Evolutionary conservation across 495 filamentous ascomycete species (phyloP).

Genomic region (Penicillium dipodomyicola): DNA sequence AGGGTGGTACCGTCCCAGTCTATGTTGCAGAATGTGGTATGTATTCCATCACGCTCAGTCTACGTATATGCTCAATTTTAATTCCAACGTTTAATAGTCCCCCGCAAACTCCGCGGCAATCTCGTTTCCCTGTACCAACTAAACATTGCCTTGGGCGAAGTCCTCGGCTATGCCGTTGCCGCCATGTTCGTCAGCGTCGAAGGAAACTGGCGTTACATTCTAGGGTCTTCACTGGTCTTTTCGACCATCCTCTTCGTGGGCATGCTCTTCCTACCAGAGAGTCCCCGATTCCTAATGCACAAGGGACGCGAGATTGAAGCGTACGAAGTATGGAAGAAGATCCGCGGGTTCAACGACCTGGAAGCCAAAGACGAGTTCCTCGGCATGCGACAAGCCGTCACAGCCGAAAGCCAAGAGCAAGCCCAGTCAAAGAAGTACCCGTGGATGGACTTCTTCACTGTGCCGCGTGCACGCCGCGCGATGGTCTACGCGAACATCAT

Average conservation of each 20-base stretch:
- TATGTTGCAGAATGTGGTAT: constrained; percentile 51
- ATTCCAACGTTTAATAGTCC: constrained; percentile 45
- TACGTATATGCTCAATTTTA: not conserved
- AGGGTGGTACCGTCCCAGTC: constrained; percentile 60
- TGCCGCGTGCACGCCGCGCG: constrained; percentile 55
- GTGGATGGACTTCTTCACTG: constrained; percentile 63
- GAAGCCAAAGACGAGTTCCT: constrained; percentile 60
- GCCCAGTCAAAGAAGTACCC: constrained; percentile 42
- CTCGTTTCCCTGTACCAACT: constrained; percentile 62
- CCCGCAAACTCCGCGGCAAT: constrained; percentile 55
- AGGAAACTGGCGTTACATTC: constrained; percentile 64
- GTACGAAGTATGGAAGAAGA: constrained; percentile 59
- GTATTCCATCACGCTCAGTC: constrained; percentile 11
- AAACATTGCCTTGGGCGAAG: constrained; percentile 62
- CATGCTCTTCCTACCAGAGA: constrained; percentile 60
- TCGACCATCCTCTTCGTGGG: constrained; percentile 58
- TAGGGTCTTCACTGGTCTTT: constrained; percentile 63
- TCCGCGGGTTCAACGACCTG: constrained; percentile 49
- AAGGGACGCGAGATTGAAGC: constrained; percentile 48
- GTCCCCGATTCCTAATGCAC: constrained; percentile 57
- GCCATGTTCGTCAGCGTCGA: constrained; percentile 58
- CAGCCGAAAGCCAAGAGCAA: constrained; percentile 45
- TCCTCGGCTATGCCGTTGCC: constrained; percentile 60
- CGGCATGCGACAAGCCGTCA: constrained; percentile 56
- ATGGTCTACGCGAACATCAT: constrained; percentile 61